A percentile compares a stretch with the other conserved stretches of the same genome.
These are phyloP conservation scores for Iris pallida DNA, from an alignment of 116 monocot genomes.

Conservation along the genomic window DNA sequence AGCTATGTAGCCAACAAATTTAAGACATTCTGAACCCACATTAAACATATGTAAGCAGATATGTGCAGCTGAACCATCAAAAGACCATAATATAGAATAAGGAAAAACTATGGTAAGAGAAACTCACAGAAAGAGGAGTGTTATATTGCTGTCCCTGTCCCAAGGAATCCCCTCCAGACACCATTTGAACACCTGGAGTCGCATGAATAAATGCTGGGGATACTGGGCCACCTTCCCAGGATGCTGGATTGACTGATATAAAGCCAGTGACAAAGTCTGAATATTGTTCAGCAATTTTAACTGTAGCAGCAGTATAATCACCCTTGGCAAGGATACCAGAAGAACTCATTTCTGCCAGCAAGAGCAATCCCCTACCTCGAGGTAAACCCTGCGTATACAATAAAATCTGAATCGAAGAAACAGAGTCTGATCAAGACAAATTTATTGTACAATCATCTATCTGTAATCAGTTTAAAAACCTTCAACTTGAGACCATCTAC, in stretches of 20 bases:
- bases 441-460: too few relatives aligned
- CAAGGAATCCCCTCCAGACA: conserved; percentile 81
- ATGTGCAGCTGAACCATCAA: too few relatives aligned
- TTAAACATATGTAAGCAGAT: too few relatives aligned
- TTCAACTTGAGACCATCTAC: conserved; percentile 90
- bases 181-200: conserved; percentile 94
- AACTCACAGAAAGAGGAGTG: conserved; percentile 90
- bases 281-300: conserved; percentile 90
- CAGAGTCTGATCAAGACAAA: too few relatives aligned
- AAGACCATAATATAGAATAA: too few relatives aligned
- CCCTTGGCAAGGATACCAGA: conserved; percentile 84
- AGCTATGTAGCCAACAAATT: too few relatives aligned
- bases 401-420: too few relatives aligned
- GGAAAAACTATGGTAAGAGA: background rate
- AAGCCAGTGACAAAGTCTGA: conserved; percentile 97
- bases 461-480: conserved; percentile 30
- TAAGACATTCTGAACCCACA: too few relatives aligned
- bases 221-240: conserved; percentile 58
- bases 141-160: conserved; percentile 98
- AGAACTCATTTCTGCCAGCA: conserved; percentile 99
- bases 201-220: conserved; percentile 78
- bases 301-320: conserved; percentile 82
- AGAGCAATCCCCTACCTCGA: conserved; percentile 62
- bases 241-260: conserved; percentile 93
- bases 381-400: conserved; percentile 53